Percentiles rank a stretch among this genome's conserved stretches.
These are phyloP conservation scores for Fusarium sp. DNA, from an alignment of 2,329 filamentous ascomycete genomes.

Conservation along the genomic window DNA sequence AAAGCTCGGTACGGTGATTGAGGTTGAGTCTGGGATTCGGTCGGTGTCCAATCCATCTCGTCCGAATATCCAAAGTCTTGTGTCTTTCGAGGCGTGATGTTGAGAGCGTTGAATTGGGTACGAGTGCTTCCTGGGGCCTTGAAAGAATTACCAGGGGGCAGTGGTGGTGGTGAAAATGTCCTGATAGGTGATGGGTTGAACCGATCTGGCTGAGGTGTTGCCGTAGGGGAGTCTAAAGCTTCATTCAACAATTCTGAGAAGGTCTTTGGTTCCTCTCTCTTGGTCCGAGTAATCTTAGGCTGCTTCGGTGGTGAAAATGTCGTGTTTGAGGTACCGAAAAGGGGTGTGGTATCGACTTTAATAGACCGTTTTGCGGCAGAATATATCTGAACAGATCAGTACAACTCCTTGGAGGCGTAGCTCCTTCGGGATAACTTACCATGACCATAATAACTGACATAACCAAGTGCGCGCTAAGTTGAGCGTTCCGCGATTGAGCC, in stretches of 20 bases:
- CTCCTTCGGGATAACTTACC: conserved; percentile 55
- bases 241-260: conserved; percentile 57
- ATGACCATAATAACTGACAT: conserved; percentile 65
- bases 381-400: conserved; percentile 57
- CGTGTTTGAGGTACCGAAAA: conserved; percentile 55
- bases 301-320: conserved; percentile 44
- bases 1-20: conserved; percentile 62
- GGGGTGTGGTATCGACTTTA: conserved; percentile 66
- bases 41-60: conserved; percentile 81
- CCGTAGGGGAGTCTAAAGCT: conserved; percentile 46
- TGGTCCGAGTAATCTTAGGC: conserved; percentile 36
- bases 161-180: conserved; percentile 32
- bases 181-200: conserved; percentile 30
- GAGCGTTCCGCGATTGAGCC: conserved; percentile 54
- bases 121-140: conserved; percentile 16
- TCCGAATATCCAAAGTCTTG: conserved; percentile 58
- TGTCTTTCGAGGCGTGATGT: conserved; percentile 29
- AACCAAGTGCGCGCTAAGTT: conserved; percentile 65
- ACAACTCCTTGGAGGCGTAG: not conserved
- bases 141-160: conserved; percentile 26
- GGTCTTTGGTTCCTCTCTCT: conserved; percentile 52
- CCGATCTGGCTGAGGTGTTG: conserved; percentile 19
- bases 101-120: conserved; percentile 25
- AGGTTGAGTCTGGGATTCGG: conserved; percentile 57
- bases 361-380: conserved; percentile 59